Percentiles rank a stretch among this genome's conserved stretches.
These are phyloP conservation scores for Eucalyptus decipiens DNA, from an alignment of 345 rosid genomes.

Conservation along the genomic window DNA sequence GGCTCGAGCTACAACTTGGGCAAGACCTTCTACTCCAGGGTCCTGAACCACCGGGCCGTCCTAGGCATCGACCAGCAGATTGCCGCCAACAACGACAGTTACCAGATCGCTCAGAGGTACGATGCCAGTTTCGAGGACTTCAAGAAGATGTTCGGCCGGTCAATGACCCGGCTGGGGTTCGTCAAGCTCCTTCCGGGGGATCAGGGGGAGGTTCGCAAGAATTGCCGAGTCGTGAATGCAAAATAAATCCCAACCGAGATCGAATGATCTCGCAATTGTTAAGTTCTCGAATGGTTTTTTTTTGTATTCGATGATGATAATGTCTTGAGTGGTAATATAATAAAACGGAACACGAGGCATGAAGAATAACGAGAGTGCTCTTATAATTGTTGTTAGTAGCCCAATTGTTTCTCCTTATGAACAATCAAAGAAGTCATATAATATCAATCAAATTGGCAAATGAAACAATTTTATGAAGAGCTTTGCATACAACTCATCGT, in stretches of 20 bases:
- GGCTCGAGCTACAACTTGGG: slow-evolving; percentile 31
- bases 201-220: slow-evolving; percentile 43
- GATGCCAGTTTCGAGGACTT: slow-evolving; percentile 45
- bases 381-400: background rate
- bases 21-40: slow-evolving; percentile 36
- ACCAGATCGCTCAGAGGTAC: slow-evolving; percentile 30
- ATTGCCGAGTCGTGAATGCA: slow-evolving; percentile 19
- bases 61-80: slow-evolving; percentile 74
- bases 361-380: background rate
- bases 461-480: background rate
- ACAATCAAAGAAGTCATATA: background rate
- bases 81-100: slow-evolving; percentile 21
- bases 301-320: background rate
- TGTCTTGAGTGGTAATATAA: too few relatives aligned
- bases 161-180: slow-evolving; percentile 57
- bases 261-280: background rate
- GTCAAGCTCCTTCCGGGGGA: slow-evolving; percentile 43
- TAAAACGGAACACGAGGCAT: background rate
- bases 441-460: background rate
- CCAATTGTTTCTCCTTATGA: background rate
- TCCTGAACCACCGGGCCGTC: slow-evolving; percentile 23
- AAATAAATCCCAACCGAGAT: background rate
- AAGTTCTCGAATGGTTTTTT: too few relatives aligned
- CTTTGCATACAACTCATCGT: background rate
- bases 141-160: slow-evolving; percentile 44